A percentile compares a stretch with the other conserved stretches of the same genome.
Evolutionary conservation across 2,329 filamentous ascomycete species (phyloP).

Genomic region (Nannizzia gypsea): DNA sequence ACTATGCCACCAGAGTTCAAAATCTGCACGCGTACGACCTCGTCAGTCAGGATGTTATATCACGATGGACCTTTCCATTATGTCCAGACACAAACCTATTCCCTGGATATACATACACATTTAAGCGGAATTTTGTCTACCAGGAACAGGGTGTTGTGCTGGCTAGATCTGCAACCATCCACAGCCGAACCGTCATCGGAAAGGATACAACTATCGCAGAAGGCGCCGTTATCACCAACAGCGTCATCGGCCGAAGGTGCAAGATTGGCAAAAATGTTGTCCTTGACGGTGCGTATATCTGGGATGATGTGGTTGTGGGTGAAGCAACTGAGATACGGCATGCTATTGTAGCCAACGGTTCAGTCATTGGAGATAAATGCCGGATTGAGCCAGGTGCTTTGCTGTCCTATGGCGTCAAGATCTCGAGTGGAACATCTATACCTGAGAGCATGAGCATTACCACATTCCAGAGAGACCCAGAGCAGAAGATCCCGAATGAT

Average conservation of each 20-base stretch:
- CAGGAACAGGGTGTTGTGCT: constrained; percentile 67
- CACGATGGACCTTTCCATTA: constrained; percentile 77
- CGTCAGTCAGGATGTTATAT: constrained; percentile 74
- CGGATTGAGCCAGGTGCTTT: constrained; percentile 60
- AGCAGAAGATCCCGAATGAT: constrained; percentile 36
- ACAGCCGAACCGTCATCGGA: constrained; percentile 62
- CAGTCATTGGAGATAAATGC: constrained; percentile 58
- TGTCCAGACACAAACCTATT: constrained; percentile 81
- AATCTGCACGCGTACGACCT: constrained; percentile 85
- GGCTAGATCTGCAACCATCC: constrained; percentile 58
- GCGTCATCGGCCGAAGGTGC: constrained; percentile 72
- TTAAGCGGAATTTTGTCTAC: constrained; percentile 58
- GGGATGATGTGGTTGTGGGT: constrained; percentile 69
- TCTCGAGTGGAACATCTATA: constrained; percentile 49
- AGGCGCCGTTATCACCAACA: constrained; percentile 57
- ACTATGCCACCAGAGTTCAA: constrained; percentile 75
- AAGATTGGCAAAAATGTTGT: constrained; percentile 74
- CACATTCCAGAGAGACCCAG: constrained; percentile 33
- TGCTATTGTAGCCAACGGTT: constrained; percentile 65
- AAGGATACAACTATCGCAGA: constrained; percentile 63
- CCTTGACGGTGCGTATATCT: constrained; percentile 71
- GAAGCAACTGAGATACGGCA: constrained; percentile 60
- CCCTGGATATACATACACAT: constrained; percentile 62
- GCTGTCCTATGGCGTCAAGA: constrained; percentile 63
- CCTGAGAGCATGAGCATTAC: constrained; percentile 34